Conservation (phyloP, 106 monocot species). For the Dioscorea alata region DNA sequence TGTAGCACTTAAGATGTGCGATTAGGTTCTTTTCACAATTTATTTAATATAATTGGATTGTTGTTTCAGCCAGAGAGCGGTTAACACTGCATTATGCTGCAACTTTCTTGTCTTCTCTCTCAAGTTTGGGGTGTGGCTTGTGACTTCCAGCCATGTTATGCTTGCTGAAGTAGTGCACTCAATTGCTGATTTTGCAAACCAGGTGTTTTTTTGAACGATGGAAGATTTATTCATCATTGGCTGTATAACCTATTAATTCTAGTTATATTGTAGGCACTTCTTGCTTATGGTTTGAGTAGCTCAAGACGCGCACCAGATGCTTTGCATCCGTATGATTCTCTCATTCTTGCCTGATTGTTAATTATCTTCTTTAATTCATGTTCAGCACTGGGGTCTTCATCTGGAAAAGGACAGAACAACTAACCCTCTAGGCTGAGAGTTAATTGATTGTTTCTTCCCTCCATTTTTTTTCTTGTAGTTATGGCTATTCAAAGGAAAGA, state of each 20-base stretch:
- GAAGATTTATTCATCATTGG: too few species aligned
- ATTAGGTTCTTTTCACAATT: too few species aligned
- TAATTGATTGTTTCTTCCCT: too few species aligned
- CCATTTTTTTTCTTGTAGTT: constrained; percentile 33
- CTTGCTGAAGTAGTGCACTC: constrained; percentile 94
- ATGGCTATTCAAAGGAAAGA: constrained; percentile 99
- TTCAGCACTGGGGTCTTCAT: too few species aligned
- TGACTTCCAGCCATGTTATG: constrained; percentile 99
- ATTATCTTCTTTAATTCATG: too few species aligned
- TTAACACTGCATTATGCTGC: constrained; percentile 94
- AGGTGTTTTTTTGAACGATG: constrained; percentile 37
- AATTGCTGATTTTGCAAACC: constrained; percentile 94
- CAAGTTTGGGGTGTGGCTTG: constrained; percentile 91
- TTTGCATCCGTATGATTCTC: constrained; percentile 77
- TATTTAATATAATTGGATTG: not conserved
- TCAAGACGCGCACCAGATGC: constrained; percentile 98
- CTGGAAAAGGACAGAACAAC: too few species aligned
- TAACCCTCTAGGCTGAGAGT: too few species aligned
- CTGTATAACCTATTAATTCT: not conserved
- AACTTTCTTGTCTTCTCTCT: constrained; percentile 99
- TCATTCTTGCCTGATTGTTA: not conserved
- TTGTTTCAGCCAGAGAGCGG: constrained; percentile 83
- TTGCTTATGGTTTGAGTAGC: constrained; percentile 97
- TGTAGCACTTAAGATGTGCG: too few species aligned
- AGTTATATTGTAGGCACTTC: constrained; percentile 61